Evolutionary conservation across 768 basidiomycete genomes (phyloP).

Genomic region (Russula sp.): DNA sequence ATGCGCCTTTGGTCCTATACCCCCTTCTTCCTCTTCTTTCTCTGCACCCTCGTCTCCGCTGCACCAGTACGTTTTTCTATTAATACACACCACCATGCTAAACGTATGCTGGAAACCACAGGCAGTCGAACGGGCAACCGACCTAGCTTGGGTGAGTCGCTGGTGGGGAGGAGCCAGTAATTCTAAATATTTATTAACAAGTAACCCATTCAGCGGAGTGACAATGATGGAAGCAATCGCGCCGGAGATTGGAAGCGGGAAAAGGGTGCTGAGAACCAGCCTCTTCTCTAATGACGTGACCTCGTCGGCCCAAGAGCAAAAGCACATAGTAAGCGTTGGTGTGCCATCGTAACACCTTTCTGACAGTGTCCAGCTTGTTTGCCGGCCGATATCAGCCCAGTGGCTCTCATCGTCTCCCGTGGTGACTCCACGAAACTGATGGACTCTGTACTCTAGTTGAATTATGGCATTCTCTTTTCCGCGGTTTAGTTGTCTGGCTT

Average conservation of each 20-base stretch:
- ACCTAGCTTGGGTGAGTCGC: not conserved
- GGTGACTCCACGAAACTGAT: not conserved
- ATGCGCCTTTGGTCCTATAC: constrained; percentile 4
- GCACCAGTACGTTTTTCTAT: not conserved
- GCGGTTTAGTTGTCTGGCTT: not conserved
- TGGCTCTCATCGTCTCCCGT: not conserved
- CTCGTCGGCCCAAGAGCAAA: not conserved
- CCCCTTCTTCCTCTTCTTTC: not conserved
- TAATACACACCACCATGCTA: not conserved
- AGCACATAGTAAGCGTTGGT: not conserved
- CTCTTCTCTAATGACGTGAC: not conserved
- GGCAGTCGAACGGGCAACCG: not conserved
- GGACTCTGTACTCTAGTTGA: not conserved
- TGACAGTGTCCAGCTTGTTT: not conserved
- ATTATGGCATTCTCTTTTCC: not conserved
- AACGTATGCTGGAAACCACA: not conserved
- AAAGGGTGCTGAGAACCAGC: not conserved
- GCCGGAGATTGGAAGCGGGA: not conserved
- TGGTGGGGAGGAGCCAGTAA: not conserved
- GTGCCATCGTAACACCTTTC: not conserved
- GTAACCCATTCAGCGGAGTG: not conserved
- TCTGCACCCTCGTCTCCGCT: not conserved
- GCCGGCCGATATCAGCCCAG: not conserved
- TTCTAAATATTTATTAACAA: not conserved
- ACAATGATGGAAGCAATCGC: not conserved